Evolutionary conservation across 352 stramenopile species (phyloP).

Genomic region (Peronospora farinosa): DNA sequence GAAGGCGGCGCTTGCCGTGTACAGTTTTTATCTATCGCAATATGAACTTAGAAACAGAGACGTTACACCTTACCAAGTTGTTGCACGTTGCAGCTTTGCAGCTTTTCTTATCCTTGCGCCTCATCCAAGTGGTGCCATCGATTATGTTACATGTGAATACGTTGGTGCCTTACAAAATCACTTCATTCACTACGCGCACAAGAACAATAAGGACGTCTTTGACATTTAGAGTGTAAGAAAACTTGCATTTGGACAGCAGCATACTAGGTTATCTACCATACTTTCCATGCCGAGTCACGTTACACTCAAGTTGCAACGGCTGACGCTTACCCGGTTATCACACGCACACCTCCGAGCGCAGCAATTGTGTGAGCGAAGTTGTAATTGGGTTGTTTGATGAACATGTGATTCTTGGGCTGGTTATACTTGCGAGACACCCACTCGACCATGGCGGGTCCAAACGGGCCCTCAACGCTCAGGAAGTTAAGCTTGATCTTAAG

Average conservation of each 20-base stretch:
- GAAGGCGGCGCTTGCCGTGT: conserved; percentile 19
- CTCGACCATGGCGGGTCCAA: conserved; percentile 88
- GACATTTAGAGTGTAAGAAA: neutral
- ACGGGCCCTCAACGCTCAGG: conserved; percentile 79
- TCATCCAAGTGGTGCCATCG: neutral
- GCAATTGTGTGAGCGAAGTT: conserved; percentile 91
- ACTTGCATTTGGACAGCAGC: conserved; percentile 1
- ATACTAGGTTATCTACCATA: conserved; percentile 4
- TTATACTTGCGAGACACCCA: conserved; percentile 86
- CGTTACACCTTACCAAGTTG: neutral
- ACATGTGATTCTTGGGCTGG: conserved; percentile 93
- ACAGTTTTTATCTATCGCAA: conserved; percentile 29
- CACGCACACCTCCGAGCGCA: conserved; percentile 86
- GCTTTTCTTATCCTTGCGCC: neutral
- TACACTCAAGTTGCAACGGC: neutral
- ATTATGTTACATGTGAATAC: neutral
- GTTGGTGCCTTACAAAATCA: neutral
- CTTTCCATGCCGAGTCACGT: neutral
- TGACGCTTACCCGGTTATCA: conserved; percentile 77
- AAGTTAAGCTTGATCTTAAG: conserved; percentile 93
- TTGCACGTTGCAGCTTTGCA: too few relatives aligned
- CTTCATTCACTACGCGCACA: neutral
- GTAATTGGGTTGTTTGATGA: conserved; percentile 93
- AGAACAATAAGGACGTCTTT: neutral
- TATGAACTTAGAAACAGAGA: conserved; percentile 27